Evolutionary conservation across 2,329 filamentous ascomycete species (phyloP).

Genomic region (Hypoxylon sp.): DNA sequence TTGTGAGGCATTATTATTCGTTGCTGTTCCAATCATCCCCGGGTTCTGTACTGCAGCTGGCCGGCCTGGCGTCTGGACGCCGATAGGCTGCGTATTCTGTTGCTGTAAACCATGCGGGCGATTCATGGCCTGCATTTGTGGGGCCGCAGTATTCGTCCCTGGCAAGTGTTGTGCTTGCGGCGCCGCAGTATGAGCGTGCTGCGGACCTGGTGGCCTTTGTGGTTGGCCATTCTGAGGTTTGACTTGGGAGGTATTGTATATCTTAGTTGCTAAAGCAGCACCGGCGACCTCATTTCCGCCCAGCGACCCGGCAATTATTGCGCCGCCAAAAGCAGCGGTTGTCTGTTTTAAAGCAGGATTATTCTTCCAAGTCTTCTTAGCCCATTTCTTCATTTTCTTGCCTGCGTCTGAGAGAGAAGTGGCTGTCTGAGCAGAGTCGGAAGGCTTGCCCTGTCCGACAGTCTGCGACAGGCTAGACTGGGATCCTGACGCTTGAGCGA

Average conservation of each 20-base stretch:
- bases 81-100: conserved; percentile 34
- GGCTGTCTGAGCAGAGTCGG: conserved; percentile 43
- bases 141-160: conserved; percentile 6
- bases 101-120: conserved; percentile 34
- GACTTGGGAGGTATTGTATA: conserved; percentile 35
- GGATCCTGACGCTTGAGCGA: neutral
- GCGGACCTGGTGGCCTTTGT: conserved; percentile 25
- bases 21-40: conserved; percentile 29
- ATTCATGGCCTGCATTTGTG: conserved; percentile 18
- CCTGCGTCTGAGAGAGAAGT: conserved; percentile 44
- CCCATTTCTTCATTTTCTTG: conserved; percentile 52
- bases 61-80: conserved; percentile 44
- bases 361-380: conserved; percentile 49
- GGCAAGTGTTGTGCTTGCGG: conserved; percentile 33
- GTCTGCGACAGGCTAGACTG: conserved; percentile 12
- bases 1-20: conserved; percentile 35
- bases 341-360: conserved; percentile 48
- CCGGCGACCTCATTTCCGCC: conserved; percentile 37
- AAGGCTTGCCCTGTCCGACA: conserved; percentile 38
- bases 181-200: conserved; percentile 40
- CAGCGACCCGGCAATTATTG: conserved; percentile 43
- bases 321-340: conserved; percentile 44
- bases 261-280: conserved; percentile 33
- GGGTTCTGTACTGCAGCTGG: conserved; percentile 47
- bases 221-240: conserved; percentile 25